Percentiles rank a stretch among this genome's conserved stretches.
phyloP scores from a whole-genome alignment of 495 filamentous ascomycete genomes.

The Endocarpon pusillum region DNA sequence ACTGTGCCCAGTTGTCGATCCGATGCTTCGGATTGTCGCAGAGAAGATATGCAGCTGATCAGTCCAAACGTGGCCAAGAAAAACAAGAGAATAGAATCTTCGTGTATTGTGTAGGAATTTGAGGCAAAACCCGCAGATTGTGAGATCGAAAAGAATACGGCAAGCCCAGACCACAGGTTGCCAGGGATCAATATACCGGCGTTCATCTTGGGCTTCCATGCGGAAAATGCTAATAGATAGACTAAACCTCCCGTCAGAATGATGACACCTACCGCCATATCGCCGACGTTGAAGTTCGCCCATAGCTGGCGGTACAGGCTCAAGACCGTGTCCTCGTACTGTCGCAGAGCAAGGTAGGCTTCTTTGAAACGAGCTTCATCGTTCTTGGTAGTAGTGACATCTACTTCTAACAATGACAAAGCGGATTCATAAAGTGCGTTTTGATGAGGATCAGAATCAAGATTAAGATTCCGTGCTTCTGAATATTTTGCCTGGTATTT shows the following conservation, averaged over 20 bases:
- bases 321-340: slow-evolving; percentile 64
- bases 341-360: slow-evolving; percentile 42
- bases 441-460: slow-evolving; percentile 31
- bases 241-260: slow-evolving; percentile 51
- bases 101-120: slow-evolving; percentile 98
- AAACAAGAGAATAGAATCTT: slow-evolving; percentile 86
- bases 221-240: slow-evolving; percentile 35
- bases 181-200: slow-evolving; percentile 52
- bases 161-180: slow-evolving; percentile 77
- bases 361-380: slow-evolving; percentile 17
- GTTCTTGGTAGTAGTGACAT: slow-evolving; percentile 18
- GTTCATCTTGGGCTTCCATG: slow-evolving; percentile 37
- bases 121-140: slow-evolving; percentile 86
- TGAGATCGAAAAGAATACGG: slow-evolving; percentile 58
- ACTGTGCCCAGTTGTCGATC: slow-evolving; percentile 61
- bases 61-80: slow-evolving; percentile 80
- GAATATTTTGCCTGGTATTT: slow-evolving; percentile 62
- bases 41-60: slow-evolving; percentile 49
- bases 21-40: slow-evolving; percentile 41
- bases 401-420: too few relatives aligned
- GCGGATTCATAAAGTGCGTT: slow-evolving; percentile 13
- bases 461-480: slow-evolving; percentile 40
- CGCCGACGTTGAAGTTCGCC: slow-evolving; percentile 75
- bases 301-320: slow-evolving; percentile 69
- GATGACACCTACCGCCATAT: slow-evolving; percentile 63